Conservation (phyloP, 305 asterid species). For the Fraxinus nigra region DNA sequence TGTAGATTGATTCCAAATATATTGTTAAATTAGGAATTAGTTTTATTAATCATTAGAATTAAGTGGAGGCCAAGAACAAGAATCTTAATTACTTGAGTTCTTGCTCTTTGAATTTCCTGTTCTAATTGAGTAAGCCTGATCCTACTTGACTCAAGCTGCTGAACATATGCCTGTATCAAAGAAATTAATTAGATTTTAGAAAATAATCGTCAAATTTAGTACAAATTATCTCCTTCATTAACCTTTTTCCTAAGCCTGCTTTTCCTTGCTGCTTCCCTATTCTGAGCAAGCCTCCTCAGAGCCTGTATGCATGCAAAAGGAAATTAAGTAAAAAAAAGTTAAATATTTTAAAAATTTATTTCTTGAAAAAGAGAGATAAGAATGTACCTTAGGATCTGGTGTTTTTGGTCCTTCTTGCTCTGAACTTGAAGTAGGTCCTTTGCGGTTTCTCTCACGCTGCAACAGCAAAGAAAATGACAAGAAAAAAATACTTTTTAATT, state of each 20-base stretch:
- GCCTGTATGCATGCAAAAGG: constrained; percentile 39
- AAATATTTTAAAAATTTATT: background rate
- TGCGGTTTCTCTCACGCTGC: constrained; percentile 78
- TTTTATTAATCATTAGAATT: background rate
- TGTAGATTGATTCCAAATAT: too few species aligned
- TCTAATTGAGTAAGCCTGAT: constrained; percentile 79
- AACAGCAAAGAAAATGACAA: constrained; percentile 24
- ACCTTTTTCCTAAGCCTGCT: constrained; percentile 89
- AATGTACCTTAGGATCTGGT: constrained; percentile 74
- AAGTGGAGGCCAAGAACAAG: background rate
- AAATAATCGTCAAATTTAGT: background rate
- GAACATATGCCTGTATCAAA: constrained; percentile 77
- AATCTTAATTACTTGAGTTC: constrained; percentile 54
- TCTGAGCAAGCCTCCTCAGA: constrained; percentile 92
- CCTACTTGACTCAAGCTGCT: constrained; percentile 93
- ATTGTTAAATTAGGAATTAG: background rate
- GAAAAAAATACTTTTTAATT: background rate
- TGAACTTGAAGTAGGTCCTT: constrained; percentile 58
- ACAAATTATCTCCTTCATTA: background rate
- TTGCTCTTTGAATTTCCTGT: constrained; percentile 78
- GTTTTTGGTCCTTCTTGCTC: constrained; percentile 74
- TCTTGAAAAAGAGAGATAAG: background rate
- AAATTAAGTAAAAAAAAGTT: background rate
- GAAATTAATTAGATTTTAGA: background rate
- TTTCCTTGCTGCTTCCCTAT: constrained; percentile 98